Conservation (phyloP, 768 basidiomycete genomes). For the Lanmaoa rubissima region DNA sequence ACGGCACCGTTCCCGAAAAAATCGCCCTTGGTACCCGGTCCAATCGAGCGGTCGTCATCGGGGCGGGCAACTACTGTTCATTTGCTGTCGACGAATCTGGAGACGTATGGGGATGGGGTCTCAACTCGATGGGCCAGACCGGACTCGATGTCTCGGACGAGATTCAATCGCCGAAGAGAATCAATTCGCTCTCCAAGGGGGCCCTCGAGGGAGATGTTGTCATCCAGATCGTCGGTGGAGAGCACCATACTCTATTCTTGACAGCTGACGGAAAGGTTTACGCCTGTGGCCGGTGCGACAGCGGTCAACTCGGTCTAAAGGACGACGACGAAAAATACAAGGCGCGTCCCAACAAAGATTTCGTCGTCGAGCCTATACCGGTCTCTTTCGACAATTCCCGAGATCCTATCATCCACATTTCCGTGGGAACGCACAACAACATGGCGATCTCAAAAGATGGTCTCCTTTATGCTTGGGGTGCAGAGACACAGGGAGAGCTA, state of each 20-base stretch:
- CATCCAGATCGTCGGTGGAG: conserved; percentile 76
- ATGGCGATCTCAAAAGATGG: conserved; percentile 67
- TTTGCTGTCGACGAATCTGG: conserved; percentile 87
- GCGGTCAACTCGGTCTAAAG: conserved; percentile 73
- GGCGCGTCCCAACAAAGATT: conserved; percentile 53
- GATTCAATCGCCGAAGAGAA: conserved; percentile 61
- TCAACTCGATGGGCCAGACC: conserved; percentile 86
- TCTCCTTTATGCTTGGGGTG: conserved; percentile 75
- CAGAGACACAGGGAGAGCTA: conserved; percentile 74
- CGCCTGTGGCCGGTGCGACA: conserved; percentile 82
- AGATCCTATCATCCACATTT: conserved; percentile 65
- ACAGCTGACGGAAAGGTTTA: conserved; percentile 81
- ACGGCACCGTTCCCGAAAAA: conserved; percentile 86
- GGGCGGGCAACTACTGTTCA: conserved; percentile 82
- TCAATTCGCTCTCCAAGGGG: conserved; percentile 60
- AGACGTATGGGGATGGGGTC: conserved; percentile 92
- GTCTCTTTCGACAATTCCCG: conserved; percentile 61
- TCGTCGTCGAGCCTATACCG: conserved; percentile 62
- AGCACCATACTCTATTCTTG: conserved; percentile 89
- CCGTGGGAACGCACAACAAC: conserved; percentile 71
- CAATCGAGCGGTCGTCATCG: conserved; percentile 66
- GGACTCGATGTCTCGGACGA: conserved; percentile 55
- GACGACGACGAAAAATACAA: conserved; percentile 69
- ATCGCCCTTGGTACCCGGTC: conserved; percentile 69
- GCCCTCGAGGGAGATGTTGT: conserved; percentile 61